Base-by-base conservation (phyloP, 306 rosid species). In the Coriaria nepalensis region DNA sequence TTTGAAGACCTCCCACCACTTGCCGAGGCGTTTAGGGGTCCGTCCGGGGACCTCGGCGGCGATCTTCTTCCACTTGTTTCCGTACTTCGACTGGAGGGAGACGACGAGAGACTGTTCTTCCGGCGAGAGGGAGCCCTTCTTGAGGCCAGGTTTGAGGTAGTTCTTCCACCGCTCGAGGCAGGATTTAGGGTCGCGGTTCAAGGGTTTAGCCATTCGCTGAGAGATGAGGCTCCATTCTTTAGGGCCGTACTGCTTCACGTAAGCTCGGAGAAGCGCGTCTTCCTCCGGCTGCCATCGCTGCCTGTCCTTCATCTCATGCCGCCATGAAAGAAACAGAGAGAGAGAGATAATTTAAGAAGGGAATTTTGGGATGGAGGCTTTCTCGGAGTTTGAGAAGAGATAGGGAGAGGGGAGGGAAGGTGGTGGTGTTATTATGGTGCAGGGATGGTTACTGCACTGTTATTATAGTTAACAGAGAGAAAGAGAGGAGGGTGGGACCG, bases 31-130 rank as follows among this genome's bases (percentile, higher is more conserved):
- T 33, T 73, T 73, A 55, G 78, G 61, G 4, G 78, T 73, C 2
- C 78, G 78, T 62, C 78, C 78, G 33, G 78, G 78, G 45, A 73
- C 71, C 71, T 73, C 78, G 65, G 74, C 65, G 45, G 78, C 78
- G 62, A 73, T 73, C 68, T 68, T 68, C 71, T 73, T 73, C 78
- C 78, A 73, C 74, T 73, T 68, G 48, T 73, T 73, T 34, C 74
- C 78, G 78, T 73, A 68, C 62, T 73, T 68, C 9, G 74, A 55
- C 55, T 73, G 78, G 35, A 73, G 78, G 29, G 73, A 61, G 45
- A 73, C 38, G 45, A 73, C 78, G 5, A 68, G 59, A 6, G 60
- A 34, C 59, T 73, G 78, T 57, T 73, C 78, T 5, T 68, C 74
- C 7, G 71, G 59, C 0, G 74, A 45, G 48, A 73, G 78, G 0